Base-by-base conservation (phyloP, 495 filamentous ascomycete genomes). In the Letharia columbiana region DNA sequence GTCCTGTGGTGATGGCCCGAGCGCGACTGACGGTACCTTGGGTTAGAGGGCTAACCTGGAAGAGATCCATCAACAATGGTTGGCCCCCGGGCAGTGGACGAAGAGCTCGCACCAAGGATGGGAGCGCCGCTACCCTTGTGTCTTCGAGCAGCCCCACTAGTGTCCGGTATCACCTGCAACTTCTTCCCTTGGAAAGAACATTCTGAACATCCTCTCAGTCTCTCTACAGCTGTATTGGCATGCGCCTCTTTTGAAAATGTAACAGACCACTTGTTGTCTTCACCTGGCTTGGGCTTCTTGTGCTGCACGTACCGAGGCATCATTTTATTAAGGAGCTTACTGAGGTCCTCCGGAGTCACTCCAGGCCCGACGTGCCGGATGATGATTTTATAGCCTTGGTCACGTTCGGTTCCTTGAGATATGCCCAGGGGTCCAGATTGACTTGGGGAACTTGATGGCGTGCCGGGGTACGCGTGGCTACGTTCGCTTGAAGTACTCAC, bases 261-360 rank as follows among this genome's bases (percentile, higher is more conserved):
- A 6, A 65, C 52, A 15, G 41, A 59, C 50, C 54, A 54, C 17
- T 59, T 35, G 9, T 44, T 41, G 28, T n/a, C 18, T 15, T 44
- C 52, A 28, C 45, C 39, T 11, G 2, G 42, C 18, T 37, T 37
- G 4, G 54, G 54, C 54, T 1, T 57, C 33, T 37, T 31, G 39
- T 65, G 63, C 54, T 42, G 45, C 28, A 57, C 57, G 20, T 65
- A 65, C 13, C 7, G 33, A 9, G n/a, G 50, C 33, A 65, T 45
- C 17, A 10, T 59, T 35, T 42, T 7, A 4, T 65, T 31, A 0
- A 65, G 39, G 7, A 45, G 50, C 31, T 65, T 31, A 17, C 57
- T 44, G 13, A 65, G 57, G 4, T n/a, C 5, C n/a, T 56, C 54
- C 2, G 45, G 20, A 9, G 28, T 65, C n/a, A 37, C 54, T 17